These are phyloP conservation scores for Fusarium pininemorale DNA, from an alignment of 2,329 filamentous ascomycete species.

Conservation along the genomic window DNA sequence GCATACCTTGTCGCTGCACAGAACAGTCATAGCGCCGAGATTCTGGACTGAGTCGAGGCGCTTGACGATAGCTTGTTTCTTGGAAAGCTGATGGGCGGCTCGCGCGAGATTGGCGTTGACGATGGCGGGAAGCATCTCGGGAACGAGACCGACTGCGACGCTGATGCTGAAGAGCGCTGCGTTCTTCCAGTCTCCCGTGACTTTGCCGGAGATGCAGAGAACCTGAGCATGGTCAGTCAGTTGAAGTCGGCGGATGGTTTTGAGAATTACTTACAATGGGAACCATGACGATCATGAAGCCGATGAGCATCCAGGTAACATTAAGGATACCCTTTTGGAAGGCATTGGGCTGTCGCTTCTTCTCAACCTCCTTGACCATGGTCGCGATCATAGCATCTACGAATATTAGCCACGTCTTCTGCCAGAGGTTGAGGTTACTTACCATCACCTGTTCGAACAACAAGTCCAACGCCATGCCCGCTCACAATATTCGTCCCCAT, in stretches of 20 bases:
- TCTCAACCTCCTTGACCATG: not conserved
- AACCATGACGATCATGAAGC: conserved; percentile 2
- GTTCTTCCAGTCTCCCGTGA: not conserved
- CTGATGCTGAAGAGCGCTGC: not conserved
- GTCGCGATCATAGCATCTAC: not conserved
- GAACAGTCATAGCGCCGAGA: not conserved
- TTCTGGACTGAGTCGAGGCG: not conserved
- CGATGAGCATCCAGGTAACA: not conserved
- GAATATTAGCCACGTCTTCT: rapidly evolving
- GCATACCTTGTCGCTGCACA: not conserved
- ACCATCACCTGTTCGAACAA: not conserved
- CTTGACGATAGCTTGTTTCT: not conserved
- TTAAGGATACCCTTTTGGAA: not conserved
- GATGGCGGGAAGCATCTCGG: not conserved
- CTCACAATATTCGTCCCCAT: not conserved
- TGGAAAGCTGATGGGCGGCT: not conserved
- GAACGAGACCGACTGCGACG: not conserved
- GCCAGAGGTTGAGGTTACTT: rapidly evolving
- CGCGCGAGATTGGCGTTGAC: conserved; percentile 1
- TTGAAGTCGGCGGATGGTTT: rapidly evolving
- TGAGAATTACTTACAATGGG: not conserved
- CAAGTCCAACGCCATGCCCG: not conserved
- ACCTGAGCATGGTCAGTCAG: not conserved
- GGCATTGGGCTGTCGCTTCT: not conserved
- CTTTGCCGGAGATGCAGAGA: not conserved